Conservation (phyloP, 352 stramenopile species). For the Pseudoperonospora humuli region DNA sequence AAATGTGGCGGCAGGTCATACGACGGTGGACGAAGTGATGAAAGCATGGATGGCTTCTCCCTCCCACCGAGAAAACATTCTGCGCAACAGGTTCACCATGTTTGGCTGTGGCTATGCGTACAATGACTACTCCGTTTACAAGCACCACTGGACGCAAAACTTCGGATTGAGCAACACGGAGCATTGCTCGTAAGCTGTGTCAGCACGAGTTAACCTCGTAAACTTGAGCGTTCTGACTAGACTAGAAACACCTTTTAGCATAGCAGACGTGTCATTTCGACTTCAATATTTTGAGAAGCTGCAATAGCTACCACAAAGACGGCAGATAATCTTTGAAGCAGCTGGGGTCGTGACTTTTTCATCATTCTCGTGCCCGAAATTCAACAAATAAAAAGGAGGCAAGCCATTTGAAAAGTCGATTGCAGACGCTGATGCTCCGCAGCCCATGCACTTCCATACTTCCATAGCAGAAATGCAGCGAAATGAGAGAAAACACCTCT, state of each 20-base stretch:
- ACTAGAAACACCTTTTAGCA: not conserved
- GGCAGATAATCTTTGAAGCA: conserved; percentile 44
- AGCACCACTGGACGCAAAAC: conserved; percentile 56
- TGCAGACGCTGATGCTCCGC: conserved; percentile 50
- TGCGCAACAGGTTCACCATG: conserved; percentile 28
- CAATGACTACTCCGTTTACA: conserved; percentile 24
- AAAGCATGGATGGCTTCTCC: conserved; percentile 43
- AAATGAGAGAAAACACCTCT: conserved; percentile 76
- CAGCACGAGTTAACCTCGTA: not conserved
- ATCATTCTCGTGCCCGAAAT: conserved; percentile 20
- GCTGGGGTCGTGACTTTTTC: not conserved
- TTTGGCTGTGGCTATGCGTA: conserved; percentile 32
- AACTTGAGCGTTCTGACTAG: not conserved
- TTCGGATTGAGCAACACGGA: conserved; percentile 29
- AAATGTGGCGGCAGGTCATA: conserved; percentile 47
- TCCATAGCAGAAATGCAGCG: conserved; percentile 55
- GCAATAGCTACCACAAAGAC: conserved; percentile 72
- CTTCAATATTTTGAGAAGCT: conserved; percentile 62
- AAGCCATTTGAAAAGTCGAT: conserved; percentile 32
- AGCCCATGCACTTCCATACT: conserved; percentile 80
- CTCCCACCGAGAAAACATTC: conserved; percentile 42
- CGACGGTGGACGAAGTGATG: conserved; percentile 34
- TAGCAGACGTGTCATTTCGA: not conserved
- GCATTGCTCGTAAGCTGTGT: conserved; percentile 11
- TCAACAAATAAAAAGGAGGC: conserved; percentile 63